Evolutionary conservation across 805 yeast species (phyloP).

Genomic region (Wickerhamiella sergipiensis): DNA sequence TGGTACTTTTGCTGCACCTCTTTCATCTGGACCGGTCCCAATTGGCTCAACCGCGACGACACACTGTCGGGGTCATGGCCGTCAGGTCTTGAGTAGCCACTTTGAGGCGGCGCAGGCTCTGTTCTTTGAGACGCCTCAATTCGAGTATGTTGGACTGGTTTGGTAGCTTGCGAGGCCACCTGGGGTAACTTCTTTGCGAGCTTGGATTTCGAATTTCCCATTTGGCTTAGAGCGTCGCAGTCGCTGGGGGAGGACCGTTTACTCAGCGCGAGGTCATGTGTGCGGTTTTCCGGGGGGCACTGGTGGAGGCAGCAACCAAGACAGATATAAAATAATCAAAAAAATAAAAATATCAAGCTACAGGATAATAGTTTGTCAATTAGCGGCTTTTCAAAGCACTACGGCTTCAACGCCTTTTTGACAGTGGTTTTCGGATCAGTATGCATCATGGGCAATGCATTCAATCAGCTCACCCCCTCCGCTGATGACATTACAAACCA

Average conservation of each 20-base stretch:
- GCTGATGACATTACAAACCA: background rate
- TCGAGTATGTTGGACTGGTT: background rate
- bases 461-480: background rate
- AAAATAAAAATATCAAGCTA: background rate
- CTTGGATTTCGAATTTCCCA: slow-evolving; percentile 1
- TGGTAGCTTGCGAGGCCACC: background rate
- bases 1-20: slow-evolving; percentile 6
- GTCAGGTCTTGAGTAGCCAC: slow-evolving; percentile 21
- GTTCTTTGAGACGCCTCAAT: background rate
- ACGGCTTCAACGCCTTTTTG: background rate
- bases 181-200: background rate
- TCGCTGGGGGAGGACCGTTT: background rate
- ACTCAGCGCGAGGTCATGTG: background rate
- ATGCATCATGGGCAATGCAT: background rate
- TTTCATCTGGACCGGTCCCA: slow-evolving; percentile 15
- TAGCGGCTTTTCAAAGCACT: too few relatives aligned
- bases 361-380: too few relatives aligned
- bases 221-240: background rate
- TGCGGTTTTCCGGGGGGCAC: too few relatives aligned
- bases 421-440: background rate
- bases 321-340: too few relatives aligned
- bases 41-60: slow-evolving; percentile 12
- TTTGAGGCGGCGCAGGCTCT: background rate
- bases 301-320: too few relatives aligned
- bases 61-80: slow-evolving; percentile 24